Conservation (phyloP, 345 rosid species). For the Eucalyptus marginata region DNA sequence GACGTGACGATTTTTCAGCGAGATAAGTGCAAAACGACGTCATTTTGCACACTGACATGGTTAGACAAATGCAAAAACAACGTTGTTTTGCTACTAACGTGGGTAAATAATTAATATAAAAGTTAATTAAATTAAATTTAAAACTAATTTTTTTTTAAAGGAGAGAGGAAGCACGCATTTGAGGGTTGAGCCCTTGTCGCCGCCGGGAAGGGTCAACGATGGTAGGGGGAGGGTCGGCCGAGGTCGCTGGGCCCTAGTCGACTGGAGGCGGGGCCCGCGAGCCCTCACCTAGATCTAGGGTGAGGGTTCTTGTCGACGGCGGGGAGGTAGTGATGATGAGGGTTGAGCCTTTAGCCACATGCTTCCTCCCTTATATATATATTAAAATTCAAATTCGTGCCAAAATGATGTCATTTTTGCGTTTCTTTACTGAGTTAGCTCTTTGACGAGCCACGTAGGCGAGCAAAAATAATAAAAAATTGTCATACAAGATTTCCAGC, state of each 20-base stretch:
- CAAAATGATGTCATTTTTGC: rapidly evolving
- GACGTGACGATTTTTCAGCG: rapidly evolving
- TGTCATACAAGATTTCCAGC: rapidly evolving
- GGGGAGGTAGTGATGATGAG: rapidly evolving
- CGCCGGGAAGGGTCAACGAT: rapidly evolving
- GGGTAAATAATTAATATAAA: no score
- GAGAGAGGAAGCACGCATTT: rapidly evolving
- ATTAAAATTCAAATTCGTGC: no score
- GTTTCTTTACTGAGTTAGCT: no score
- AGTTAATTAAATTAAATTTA: no score
- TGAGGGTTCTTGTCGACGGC: rapidly evolving
- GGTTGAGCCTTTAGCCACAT: no score
- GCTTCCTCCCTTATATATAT: no score
- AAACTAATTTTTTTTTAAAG: no score
- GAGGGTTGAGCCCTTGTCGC: rapidly evolving
- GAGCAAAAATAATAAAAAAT: no score
- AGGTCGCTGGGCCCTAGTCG: rapidly evolving
- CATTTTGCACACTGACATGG: rapidly evolving
- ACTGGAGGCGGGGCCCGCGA: rapidly evolving
- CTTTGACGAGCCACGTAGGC: no score
- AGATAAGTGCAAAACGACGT: rapidly evolving
- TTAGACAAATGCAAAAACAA: no score
- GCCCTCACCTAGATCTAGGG: no score
- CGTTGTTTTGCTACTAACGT: rapidly evolving
- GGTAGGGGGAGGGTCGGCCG: rapidly evolving